A percentile compares a stretch with the other conserved stretches of the same genome.
Evolutionary conservation across 179 eudicot genomes (phyloP).

Genomic region (Nepenthes alata): DNA sequence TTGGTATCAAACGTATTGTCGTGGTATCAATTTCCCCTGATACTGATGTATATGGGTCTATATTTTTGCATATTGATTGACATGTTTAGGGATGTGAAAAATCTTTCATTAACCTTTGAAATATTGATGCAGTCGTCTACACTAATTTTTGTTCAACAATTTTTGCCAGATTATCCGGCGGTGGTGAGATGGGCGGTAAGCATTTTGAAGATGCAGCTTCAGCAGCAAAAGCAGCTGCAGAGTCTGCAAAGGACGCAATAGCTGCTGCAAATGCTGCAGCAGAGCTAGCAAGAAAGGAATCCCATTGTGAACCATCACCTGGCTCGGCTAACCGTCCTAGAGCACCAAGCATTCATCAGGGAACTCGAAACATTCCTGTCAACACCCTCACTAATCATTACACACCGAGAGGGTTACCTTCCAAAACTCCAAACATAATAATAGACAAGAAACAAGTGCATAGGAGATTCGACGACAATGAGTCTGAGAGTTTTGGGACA

Average conservation of each 20-base stretch:
- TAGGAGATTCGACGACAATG: constrained; percentile 6
- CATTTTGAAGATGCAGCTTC: constrained; percentile 56
- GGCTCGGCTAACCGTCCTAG: constrained; percentile 1
- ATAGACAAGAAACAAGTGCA: constrained; percentile 10
- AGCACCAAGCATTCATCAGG: constrained; percentile 1
- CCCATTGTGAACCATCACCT: constrained; percentile 1
- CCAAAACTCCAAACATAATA: constrained; percentile 3
- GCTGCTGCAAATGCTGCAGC: constrained; percentile 91
- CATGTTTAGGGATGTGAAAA: background rate
- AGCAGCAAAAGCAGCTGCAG: constrained; percentile 84
- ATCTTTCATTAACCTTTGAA: background rate
- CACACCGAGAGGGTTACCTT: constrained; percentile 5
- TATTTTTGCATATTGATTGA: background rate
- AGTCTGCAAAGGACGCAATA: constrained; percentile 61
- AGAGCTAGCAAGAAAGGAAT: constrained; percentile 38
- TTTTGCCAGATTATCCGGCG: constrained; percentile 25
- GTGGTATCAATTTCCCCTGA: too few species aligned
- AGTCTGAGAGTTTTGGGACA: constrained; percentile 22
- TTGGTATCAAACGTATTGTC: too few species aligned
- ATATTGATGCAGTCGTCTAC: background rate
- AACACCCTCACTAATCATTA: constrained; percentile 1
- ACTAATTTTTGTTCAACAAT: background rate
- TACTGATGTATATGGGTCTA: too few species aligned
- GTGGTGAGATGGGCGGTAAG: constrained; percentile 17
- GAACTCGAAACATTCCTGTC: background rate